phyloP scores from a whole-genome alignment of 2,329 filamentous ascomycete genomes.

The Aphanoascus verrucosus region DNA sequence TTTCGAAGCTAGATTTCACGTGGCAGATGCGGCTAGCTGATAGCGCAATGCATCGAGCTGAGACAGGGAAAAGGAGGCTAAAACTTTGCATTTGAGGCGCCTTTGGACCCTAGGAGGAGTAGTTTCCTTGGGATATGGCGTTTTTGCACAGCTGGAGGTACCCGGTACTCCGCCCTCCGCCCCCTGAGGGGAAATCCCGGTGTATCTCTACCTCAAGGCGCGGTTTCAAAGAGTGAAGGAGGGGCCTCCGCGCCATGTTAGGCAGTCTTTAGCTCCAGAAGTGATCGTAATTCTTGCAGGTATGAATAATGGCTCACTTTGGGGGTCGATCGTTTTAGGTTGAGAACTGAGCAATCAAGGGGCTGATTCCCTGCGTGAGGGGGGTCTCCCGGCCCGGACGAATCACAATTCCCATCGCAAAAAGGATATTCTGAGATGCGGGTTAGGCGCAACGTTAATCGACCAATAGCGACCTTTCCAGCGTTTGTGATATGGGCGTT shows the following conservation, averaged over 20 bases:
- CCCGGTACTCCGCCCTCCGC: too few relatives aligned
- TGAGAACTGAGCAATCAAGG: neutral
- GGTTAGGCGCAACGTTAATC: constrained; percentile 1
- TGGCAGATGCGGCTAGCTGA: constrained; percentile 9
- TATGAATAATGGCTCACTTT: neutral
- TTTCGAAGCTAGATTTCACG: constrained; percentile 8
- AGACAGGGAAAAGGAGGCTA: neutral
- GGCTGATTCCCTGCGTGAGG: neutral
- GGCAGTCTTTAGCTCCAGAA: neutral
- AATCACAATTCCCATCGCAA: constrained; percentile 6
- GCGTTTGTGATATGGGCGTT: neutral
- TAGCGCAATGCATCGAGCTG: constrained; percentile 3
- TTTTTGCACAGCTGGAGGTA: too few relatives aligned
- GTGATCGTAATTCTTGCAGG: neutral
- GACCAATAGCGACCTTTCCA: constrained; percentile 1
- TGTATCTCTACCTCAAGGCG: neutral
- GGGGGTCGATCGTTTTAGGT: neutral
- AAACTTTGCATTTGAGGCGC: too few relatives aligned
- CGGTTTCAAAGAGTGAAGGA: neutral
- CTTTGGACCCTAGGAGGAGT: neutral
- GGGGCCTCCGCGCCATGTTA: neutral
- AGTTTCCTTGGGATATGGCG: neutral
- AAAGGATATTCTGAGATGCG: neutral
- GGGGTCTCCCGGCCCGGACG: neutral
- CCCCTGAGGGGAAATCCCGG: neutral